These are phyloP conservation scores for Colletotrichum navitas DNA, from an alignment of 2,329 filamentous ascomycete genomes.

Conservation along the genomic window DNA sequence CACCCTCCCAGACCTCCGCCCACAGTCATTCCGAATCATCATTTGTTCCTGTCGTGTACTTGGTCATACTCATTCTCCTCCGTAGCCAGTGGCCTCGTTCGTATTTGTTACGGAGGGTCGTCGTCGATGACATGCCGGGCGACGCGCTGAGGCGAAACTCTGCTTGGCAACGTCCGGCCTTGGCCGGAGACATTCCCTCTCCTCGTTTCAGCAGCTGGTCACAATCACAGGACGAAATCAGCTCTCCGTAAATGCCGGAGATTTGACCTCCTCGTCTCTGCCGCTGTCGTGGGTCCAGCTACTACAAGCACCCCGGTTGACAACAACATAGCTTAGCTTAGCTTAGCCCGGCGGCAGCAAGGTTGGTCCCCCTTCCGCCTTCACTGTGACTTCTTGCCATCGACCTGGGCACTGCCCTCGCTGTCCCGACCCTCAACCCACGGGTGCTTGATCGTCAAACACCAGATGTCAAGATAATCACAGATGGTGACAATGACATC, in stretches of 20 bases:
- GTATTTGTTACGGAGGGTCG: background rate
- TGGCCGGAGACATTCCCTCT: background rate
- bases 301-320: background rate
- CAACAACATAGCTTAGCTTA: background rate
- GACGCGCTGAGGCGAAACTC: background rate
- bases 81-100: background rate
- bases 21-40: background rate
- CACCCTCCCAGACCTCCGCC: background rate
- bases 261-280: background rate
- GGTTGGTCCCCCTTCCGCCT: background rate
- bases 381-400: slow-evolving; percentile 57
- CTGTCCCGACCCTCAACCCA: slow-evolving; percentile 59
- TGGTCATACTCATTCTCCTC: slow-evolving; percentile 10
- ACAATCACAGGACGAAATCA: background rate
- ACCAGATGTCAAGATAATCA: slow-evolving; percentile 98
- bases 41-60: background rate
- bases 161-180: background rate
- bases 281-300: background rate
- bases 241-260: background rate
- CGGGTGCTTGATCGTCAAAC: slow-evolving; percentile 93
- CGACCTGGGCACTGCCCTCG: slow-evolving; percentile 48
- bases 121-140: background rate
- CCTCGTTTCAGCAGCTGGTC: background rate
- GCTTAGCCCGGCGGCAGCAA: background rate
- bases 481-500: slow-evolving; percentile 98